Evolutionary conservation across 2,329 filamentous ascomycete genomes (phyloP), one percentile per base, ranked within the genome.

Genomic region (Colletotrichum aenigma): DNA sequence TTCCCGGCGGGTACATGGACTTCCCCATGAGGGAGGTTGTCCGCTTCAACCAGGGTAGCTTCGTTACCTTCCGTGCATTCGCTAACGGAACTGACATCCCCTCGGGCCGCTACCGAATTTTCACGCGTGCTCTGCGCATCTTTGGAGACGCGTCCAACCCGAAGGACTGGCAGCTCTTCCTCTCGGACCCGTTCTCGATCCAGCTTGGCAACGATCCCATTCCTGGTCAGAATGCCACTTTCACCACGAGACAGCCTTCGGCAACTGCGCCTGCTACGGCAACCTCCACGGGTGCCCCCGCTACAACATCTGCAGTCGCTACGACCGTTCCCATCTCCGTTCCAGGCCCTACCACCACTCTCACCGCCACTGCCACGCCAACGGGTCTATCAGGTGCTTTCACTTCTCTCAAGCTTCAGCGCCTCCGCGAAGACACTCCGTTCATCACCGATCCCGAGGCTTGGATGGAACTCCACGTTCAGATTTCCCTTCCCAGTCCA

Each of bases 91-190:
- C 71, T 4, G 43, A 58, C 2, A 77, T 79, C 9, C 71, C 70
- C 2, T 71, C 76, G 5, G 78, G 78, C 7, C 69, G 68, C 13
- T 78, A 79, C 66, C 68, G 69, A 28, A 58, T 78, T 65, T 83
- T 84, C 1, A 83, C 89, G 16, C 85, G 86, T 66, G 88, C 89
- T 2, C 79, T 91, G 77, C 86, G 85, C 70, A 86, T 91, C 70
- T 90, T 88, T 79, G 89, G 90, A 7, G 84, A 91, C 66, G 81
- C 81, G 36, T 80, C 82, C 18, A 83, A 86, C 66, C 77, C 82
- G 4, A 81, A 80, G 4, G 87, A 91, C 58, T 91, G 88, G 82
- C 89, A 91, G 36, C 79, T 83, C 0, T 80, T 80, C 21, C 83
- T 87, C 77, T 85, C 87, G 12, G 76, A 77, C 56, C n/a, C 75